phyloP scores from a whole-genome alignment of 1,284 basidiomycete species.

The Rhodotorula glutinis region DNA sequence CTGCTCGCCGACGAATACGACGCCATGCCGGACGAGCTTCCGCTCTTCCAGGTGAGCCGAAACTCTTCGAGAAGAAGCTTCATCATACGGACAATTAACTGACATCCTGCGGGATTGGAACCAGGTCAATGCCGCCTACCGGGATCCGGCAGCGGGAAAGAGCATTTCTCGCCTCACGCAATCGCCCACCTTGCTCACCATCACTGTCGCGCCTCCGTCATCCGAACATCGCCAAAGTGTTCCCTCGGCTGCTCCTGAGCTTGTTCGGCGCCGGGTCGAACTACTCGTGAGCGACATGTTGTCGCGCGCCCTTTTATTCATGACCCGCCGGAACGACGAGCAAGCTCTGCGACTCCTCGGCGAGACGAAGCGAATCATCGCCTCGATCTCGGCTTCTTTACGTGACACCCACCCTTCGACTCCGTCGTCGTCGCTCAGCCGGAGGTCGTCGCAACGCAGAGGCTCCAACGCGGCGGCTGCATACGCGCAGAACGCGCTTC shows the following conservation, averaged over 20 bases:
- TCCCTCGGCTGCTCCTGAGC: slow-evolving; percentile 66
- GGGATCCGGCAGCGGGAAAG: slow-evolving; percentile 76
- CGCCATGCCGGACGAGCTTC: slow-evolving; percentile 84
- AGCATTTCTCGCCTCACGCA: slow-evolving; percentile 71
- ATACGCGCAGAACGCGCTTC: slow-evolving; percentile 31
- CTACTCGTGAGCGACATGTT: slow-evolving; percentile 91
- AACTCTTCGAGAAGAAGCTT: too few relatives aligned
- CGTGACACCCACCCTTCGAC: background rate
- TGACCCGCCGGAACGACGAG: slow-evolving; percentile 76
- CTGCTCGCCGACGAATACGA: slow-evolving; percentile 41
- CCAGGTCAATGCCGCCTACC: slow-evolving; percentile 80
- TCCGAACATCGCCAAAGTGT: slow-evolving; percentile 43
- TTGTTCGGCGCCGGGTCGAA: slow-evolving; percentile 89
- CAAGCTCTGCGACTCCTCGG: slow-evolving; percentile 81
- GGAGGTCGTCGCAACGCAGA: background rate
- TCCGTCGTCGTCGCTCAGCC: too few relatives aligned
- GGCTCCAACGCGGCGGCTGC: slow-evolving; percentile 11
- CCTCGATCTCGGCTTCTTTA: slow-evolving; percentile 39
- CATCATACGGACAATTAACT: too few relatives aligned
- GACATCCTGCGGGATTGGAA: slow-evolving; percentile 48
- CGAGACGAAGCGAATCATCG: slow-evolving; percentile 81
- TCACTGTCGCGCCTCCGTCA: slow-evolving; percentile 62
- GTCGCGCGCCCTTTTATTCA: slow-evolving; percentile 81
- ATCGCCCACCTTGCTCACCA: slow-evolving; percentile 80
- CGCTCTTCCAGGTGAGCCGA: slow-evolving; percentile 47